Conservation (phyloP, 805 yeast genomes). For the Starmera caribaea region DNA sequence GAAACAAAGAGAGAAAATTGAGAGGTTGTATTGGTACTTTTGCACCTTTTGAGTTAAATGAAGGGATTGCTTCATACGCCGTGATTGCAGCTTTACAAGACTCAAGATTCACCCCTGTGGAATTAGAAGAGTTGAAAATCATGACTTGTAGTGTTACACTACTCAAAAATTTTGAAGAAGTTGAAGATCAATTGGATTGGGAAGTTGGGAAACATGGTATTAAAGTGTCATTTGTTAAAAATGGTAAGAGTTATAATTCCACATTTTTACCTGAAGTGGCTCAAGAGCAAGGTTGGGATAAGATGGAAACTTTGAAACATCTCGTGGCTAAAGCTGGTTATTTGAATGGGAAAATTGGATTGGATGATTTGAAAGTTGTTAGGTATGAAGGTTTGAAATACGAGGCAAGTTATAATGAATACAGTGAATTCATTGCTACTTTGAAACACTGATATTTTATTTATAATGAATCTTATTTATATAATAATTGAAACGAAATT, state of each 20-base stretch:
- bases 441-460: neutral
- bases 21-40: constrained; percentile 97
- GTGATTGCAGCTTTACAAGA: constrained; percentile 70
- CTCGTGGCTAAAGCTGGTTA: constrained; percentile 68
- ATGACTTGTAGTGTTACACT: constrained; percentile 42
- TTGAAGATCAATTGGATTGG: constrained; percentile 60
- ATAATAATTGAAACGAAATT: neutral
- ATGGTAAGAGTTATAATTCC: constrained; percentile 41
- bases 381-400: constrained; percentile 49
- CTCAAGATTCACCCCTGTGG: constrained; percentile 63
- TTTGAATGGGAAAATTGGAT: constrained; percentile 19
- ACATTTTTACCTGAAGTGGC: constrained; percentile 92
- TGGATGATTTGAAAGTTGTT: constrained; percentile 33
- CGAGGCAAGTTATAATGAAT: constrained; percentile 32
- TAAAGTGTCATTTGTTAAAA: constrained; percentile 38
- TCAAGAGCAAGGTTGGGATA: constrained; percentile 74
- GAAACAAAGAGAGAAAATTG: constrained; percentile 26
- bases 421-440: constrained; percentile 6
- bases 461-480: neutral
- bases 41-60: constrained; percentile 36
- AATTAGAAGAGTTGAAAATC: constrained; percentile 29
- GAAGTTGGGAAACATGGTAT: constrained; percentile 76
- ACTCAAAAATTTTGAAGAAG: constrained; percentile 46
- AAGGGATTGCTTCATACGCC: constrained; percentile 57
- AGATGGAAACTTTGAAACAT: constrained; percentile 58